Evolutionary conservation across 2,329 filamentous ascomycete species (phyloP), one percentile per base, ranked within the genome.

Genomic region (Didymella glomerata): DNA sequence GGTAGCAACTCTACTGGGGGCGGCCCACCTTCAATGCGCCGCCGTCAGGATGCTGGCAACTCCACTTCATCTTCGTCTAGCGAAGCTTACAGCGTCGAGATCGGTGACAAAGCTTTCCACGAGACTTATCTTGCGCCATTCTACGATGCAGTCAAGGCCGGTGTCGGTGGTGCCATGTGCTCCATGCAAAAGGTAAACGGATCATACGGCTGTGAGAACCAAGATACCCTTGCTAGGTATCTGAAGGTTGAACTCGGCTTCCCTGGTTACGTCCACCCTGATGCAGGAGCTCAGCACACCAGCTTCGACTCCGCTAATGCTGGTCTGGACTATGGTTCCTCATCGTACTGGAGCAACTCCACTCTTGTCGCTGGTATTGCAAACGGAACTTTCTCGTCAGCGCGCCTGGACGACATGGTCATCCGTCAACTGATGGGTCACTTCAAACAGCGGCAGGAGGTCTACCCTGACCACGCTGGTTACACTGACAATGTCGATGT

Each of bases 41-140:
- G 56, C 32, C 50, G 54, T 44, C 57, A 60, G 87, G 50, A 85
- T 86, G 65, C 85, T 87, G 71, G 85, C 87, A 60, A 83, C 59
- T 52, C 54, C 4, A 60, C 68, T 54, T 68, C 72, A 42, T 60
- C 44, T 2, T 22, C 58, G 30, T 24, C 74, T 54, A 74, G 80
- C 85, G 36, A 44, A 16, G 50, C 56, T 16, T 59, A 59, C 46
- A 54, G 47, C 36, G 48, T 45, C 38, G 87, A 88, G 62, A 77
- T 88, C 3, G 86, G 88, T 57, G 87, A 89, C 69, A 83, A 83
- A 61, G 86, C 86, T 0, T 77, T 89, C 32, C 86, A 88, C 62
- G 87, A 89, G 70, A 79, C 84, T 16, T 90, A 90, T 51, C 79
- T 86, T 1, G 89, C 85, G 80, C 86, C 87, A 0, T 90, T 88